Conservation (phyloP, 1,284 basidiomycete genomes). For the Heterobasidion parviporum region DNA sequence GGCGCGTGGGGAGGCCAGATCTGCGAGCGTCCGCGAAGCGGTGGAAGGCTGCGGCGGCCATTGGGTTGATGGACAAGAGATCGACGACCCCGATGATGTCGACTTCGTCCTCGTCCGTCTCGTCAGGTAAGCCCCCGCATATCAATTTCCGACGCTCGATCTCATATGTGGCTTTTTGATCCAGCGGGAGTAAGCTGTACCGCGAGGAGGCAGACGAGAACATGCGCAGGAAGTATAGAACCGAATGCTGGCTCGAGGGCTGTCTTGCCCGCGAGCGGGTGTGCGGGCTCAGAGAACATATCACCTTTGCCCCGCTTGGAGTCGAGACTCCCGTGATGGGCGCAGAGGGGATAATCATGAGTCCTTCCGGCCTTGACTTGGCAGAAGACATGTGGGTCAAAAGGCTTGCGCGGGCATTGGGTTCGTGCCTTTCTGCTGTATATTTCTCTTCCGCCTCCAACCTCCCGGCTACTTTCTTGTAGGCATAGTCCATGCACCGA, state of each 20-base stretch:
- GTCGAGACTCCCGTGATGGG: slow-evolving; percentile 45
- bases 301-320: slow-evolving; percentile 52
- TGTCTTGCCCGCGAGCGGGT: slow-evolving; percentile 64
- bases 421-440: slow-evolving; percentile 23
- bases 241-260: slow-evolving; percentile 77
- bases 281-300: slow-evolving; percentile 49
- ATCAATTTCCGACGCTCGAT: neutral
- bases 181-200: slow-evolving; percentile 57
- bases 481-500: slow-evolving; percentile 49
- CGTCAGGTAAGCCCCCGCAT: slow-evolving; percentile 40
- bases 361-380: slow-evolving; percentile 63
- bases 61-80: slow-evolving; percentile 30
- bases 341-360: slow-evolving; percentile 44
- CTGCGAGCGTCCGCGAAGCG: slow-evolving; percentile 43
- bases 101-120: slow-evolving; percentile 64
- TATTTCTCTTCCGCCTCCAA: slow-evolving; percentile 4
- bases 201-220: slow-evolving; percentile 37
- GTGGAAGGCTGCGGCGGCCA: slow-evolving; percentile 50
- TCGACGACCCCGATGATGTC: slow-evolving; percentile 41
- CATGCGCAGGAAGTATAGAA: slow-evolving; percentile 50
- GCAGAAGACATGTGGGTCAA: slow-evolving; percentile 53
- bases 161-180: neutral
- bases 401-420: slow-evolving; percentile 56
- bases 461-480: neutral
- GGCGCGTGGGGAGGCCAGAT: slow-evolving; percentile 56